phyloP scores from a whole-genome alignment of 495 filamentous ascomycete genomes.

The Neurospora terricola region DNA sequence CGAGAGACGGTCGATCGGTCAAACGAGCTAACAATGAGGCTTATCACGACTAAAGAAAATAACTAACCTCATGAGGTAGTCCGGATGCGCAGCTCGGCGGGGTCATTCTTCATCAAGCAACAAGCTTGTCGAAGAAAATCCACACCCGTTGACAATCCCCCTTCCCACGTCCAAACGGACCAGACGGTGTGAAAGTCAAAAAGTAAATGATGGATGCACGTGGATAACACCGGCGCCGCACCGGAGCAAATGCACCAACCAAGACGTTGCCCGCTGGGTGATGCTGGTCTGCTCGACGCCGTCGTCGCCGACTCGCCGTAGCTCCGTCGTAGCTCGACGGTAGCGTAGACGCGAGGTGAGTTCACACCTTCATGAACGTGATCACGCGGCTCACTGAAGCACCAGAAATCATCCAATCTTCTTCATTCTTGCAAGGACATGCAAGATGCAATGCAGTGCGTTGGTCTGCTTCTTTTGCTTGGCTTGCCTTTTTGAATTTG shows the following conservation, averaged over 20 bases:
- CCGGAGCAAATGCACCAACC: background rate
- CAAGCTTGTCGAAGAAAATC: background rate
- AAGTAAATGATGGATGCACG: background rate
- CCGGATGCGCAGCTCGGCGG: background rate
- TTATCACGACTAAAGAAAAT: background rate
- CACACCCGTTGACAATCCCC: background rate
- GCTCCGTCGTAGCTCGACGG: background rate
- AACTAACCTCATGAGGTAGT: background rate
- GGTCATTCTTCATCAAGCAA: background rate
- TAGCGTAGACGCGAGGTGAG: background rate
- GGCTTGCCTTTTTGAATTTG: background rate
- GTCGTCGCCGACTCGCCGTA: background rate
- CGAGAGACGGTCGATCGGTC: background rate
- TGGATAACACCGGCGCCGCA: background rate
- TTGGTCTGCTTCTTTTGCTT: background rate
- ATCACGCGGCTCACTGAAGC: background rate
- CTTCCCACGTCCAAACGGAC: background rate
- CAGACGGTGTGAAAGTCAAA: background rate
- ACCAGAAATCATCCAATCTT: background rate
- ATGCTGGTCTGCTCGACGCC: background rate
- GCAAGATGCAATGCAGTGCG: background rate
- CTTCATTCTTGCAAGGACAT: background rate
- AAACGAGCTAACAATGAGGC: background rate
- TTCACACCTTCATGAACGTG: background rate
- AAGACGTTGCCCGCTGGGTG: background rate